phyloP scores from a whole-genome alignment of 352 stramenopile genomes.

The Phytopythium ostracodes region DNA sequence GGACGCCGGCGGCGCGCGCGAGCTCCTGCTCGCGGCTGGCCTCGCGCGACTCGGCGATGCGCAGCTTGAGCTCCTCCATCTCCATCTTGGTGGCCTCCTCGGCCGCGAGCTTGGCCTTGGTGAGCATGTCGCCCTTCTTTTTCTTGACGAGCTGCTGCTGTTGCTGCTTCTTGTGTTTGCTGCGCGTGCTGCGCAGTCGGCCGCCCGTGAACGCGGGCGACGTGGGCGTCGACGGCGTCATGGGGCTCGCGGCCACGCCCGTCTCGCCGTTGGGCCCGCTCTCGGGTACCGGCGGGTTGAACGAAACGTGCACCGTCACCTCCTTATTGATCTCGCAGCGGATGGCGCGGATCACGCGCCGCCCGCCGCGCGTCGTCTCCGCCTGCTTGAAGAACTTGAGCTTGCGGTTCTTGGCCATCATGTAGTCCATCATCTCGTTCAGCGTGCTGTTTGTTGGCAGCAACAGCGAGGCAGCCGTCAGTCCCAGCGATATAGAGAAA shows the following conservation, averaged over 20 bases:
- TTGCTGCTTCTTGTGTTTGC: conserved; percentile 78
- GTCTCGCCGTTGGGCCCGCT: conserved; percentile 76
- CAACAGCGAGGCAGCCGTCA: neutral
- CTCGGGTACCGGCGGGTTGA: conserved; percentile 77
- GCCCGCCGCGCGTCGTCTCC: conserved; percentile 77
- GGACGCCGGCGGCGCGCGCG: conserved; percentile 54
- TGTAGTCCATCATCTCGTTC: conserved; percentile 89
- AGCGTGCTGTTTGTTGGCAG: conserved; percentile 34
- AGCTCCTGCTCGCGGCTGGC: conserved; percentile 81
- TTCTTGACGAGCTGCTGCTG: conserved; percentile 83
- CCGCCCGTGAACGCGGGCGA: conserved; percentile 70
- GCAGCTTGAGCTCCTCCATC: conserved; percentile 83
- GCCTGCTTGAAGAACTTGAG: conserved; percentile 88
- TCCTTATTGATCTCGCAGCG: conserved; percentile 87
- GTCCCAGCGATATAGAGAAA: neutral
- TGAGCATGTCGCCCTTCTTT: conserved; percentile 86
- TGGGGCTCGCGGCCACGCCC: conserved; percentile 76
- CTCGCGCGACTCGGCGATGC: conserved; percentile 73
- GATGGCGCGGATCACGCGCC: conserved; percentile 85
- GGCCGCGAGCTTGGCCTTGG: conserved; percentile 79
- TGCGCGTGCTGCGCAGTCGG: conserved; percentile 68
- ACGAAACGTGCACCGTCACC: conserved; percentile 77
- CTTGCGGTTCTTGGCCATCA: conserved; percentile 86
- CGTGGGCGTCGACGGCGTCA: conserved; percentile 83
- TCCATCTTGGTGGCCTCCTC: conserved; percentile 87